These are phyloP conservation scores for Anthracocystis panici-leucophaei DNA, from an alignment of 1,284 basidiomycete species.

Conservation along the genomic window DNA sequence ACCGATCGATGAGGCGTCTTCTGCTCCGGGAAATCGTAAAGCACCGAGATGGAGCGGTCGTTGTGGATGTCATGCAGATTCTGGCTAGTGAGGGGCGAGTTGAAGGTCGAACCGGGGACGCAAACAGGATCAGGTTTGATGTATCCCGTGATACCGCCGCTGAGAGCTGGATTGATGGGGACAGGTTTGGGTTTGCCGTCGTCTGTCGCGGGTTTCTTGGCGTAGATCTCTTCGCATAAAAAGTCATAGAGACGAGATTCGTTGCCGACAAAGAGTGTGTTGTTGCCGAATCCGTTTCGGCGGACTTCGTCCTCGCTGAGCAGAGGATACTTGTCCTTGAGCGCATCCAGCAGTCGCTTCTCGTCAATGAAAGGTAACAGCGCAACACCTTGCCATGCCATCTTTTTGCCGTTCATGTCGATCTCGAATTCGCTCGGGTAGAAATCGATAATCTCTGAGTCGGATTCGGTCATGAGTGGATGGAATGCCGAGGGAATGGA, in stretches of 20 bases:
- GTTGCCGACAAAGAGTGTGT: slow-evolving; percentile 86
- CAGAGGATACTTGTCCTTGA: slow-evolving; percentile 79
- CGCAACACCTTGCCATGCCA: slow-evolving; percentile 99
- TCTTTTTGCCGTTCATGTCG: slow-evolving; percentile 99
- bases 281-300: slow-evolving; percentile 87
- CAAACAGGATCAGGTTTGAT: slow-evolving; percentile 87
- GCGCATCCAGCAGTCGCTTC: slow-evolving; percentile 78
- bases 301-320: slow-evolving; percentile 84
- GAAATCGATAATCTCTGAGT: slow-evolving; percentile 95
- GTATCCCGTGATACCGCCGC: slow-evolving; percentile 83
- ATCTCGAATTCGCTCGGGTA: slow-evolving; percentile 92
- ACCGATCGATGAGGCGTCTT: slow-evolving; percentile 85
- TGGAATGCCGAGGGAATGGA: slow-evolving; percentile 92
- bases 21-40: slow-evolving; percentile 91
- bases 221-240: slow-evolving; percentile 84
- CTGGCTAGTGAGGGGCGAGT: slow-evolving; percentile 76
- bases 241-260: slow-evolving; percentile 86
- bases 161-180: slow-evolving; percentile 78
- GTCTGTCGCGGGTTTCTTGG: slow-evolving; percentile 73
- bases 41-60: slow-evolving; percentile 86
- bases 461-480: slow-evolving; percentile 84
- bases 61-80: slow-evolving; percentile 80
- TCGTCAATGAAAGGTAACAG: slow-evolving; percentile 96
- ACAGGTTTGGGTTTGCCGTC: slow-evolving; percentile 59
- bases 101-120: slow-evolving; percentile 90